These are phyloP conservation scores for Chlorella sorokiniana DNA, from an alignment of 139 green algal genomes.

Conservation along the genomic window DNA sequence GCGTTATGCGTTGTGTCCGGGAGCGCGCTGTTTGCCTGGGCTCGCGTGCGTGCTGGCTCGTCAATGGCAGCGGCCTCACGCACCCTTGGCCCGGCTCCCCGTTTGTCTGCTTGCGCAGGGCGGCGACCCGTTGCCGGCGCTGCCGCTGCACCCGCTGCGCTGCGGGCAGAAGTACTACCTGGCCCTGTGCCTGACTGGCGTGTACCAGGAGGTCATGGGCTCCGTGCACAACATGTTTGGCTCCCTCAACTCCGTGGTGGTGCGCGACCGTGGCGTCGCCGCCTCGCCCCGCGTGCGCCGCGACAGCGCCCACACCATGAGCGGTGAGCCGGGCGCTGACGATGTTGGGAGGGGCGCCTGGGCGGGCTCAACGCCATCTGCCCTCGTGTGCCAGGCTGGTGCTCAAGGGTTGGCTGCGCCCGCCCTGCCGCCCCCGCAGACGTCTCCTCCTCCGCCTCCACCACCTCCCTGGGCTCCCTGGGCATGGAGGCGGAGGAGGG, in stretches of 20 bases:
- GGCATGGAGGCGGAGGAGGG: not conserved
- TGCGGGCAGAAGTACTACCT: conserved; percentile 53
- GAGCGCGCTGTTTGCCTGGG: not conserved
- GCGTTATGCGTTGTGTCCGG: too few relatives aligned
- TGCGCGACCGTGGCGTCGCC: not conserved
- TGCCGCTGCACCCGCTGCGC: conserved; percentile 60
- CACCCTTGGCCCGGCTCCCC: not conserved
- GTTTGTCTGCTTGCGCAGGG: conserved; percentile 1
- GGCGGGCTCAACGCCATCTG: too few relatives aligned
- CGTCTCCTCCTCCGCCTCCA: not conserved
- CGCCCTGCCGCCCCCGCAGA: not conserved
- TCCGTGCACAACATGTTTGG: conserved; percentile 76
- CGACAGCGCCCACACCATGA: not conserved
- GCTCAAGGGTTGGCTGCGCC: not conserved
- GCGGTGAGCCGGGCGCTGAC: not conserved
- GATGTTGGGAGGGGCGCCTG: not conserved
- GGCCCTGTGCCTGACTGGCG: conserved; percentile 16
- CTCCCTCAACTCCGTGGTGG: conserved; percentile 50
- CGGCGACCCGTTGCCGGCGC: conserved; percentile 28
- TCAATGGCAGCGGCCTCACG: too few relatives aligned
- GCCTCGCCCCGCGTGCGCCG: not conserved
- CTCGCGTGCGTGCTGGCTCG: too few relatives aligned
- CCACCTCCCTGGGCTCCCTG: conserved; percentile 11
- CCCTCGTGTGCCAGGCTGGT: too few relatives aligned
- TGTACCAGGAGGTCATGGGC: conserved; percentile 63